Evolutionary conservation across 192 early-diverging fungal species (phyloP), one percentile per base, ranked within the genome.

Genomic region (Coemansia sp.): DNA sequence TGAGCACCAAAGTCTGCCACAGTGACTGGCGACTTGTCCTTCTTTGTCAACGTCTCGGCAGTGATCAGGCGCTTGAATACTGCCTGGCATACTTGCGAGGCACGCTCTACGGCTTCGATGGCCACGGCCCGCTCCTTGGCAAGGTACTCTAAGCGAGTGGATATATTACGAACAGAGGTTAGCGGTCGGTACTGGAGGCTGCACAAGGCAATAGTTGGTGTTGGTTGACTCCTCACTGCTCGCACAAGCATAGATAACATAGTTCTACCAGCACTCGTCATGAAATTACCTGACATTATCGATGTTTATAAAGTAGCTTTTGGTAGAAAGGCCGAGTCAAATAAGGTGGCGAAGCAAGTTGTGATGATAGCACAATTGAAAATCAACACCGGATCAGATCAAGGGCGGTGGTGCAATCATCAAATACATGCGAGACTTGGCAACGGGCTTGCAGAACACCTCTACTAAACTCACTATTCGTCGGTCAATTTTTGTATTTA

Each of bases 1-100:
- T 99, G 98, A 13, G 95, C 91, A 58, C 93, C 91, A 83, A 90
- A 98, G 79, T 99, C 98, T 16, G 95, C 98, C 40, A 99, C 95
- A 88, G 98, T 99, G 9, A 99, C 98, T 26, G 98, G 96, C 2
- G 93, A 95, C 80, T 93, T 93, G 87, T 99, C 98, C 63, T 87
- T 86, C 86, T 99, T 99, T 46, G 89, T 93, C 62, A 97, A 68
- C 5, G 96, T 95, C 69, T 93, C 89, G 43, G 80, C 87, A 10
- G 87, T 86, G 26, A 95, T 96, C 8, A 98, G 87, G 26, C 64
- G 74, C 66, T 74, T 74, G 79, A 98, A 98, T n/a, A 97, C 96
- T 1, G 81, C 84, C 70, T 93, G 89, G 74, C 96, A 97, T 23
- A 98, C 91, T n/a, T 85, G 86, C 28, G 91, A 91, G 2, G 98